phyloP scores from a whole-genome alignment of 805 yeast species.

The Saturnispora mendoncae region DNA sequence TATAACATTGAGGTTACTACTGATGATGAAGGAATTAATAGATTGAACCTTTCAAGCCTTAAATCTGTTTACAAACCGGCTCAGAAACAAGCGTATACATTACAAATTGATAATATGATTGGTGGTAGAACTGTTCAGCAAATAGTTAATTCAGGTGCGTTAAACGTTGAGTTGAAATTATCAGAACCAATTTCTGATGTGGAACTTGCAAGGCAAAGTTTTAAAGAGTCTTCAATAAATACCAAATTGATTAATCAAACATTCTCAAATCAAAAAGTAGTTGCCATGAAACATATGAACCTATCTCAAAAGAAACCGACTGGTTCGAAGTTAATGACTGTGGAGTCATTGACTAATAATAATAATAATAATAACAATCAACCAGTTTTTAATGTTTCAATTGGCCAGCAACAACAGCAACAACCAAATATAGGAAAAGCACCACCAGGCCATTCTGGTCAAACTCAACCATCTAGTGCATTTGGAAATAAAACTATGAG shows the following conservation, averaged over 20 bases:
- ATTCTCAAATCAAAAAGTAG: slow-evolving; percentile 2
- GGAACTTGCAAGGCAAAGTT: slow-evolving; percentile 19
- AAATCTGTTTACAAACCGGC: slow-evolving; percentile 25
- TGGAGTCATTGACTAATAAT: not conserved
- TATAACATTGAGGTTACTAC: slow-evolving; percentile 44
- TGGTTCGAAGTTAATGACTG: not conserved
- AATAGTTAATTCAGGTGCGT: slow-evolving; percentile 33
- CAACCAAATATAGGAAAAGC: too few relatives aligned
- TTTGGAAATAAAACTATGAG: too few relatives aligned
- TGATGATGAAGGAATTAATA: slow-evolving; percentile 24
- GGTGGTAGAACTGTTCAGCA: slow-evolving; percentile 23
- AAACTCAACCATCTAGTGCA: too few relatives aligned
- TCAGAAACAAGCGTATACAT: slow-evolving; percentile 39
- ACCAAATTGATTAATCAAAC: slow-evolving; percentile 10
- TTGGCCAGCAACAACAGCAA: not conserved
- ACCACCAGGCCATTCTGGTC: too few relatives aligned
- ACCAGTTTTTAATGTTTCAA: not conserved
- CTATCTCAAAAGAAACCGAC: not conserved
- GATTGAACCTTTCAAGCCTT: slow-evolving; percentile 37
- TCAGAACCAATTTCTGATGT: slow-evolving; percentile 13
- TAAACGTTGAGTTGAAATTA: slow-evolving; percentile 17
- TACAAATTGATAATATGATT: slow-evolving; percentile 34
- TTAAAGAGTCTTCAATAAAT: slow-evolving; percentile 14
- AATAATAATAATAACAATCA: not conserved
- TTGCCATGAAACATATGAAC: not conserved